Evolutionary conservation across 2,329 filamentous ascomycete genomes (phyloP), one percentile per base, ranked within the genome.

Genomic region (Chaetothyriales sp.): DNA sequence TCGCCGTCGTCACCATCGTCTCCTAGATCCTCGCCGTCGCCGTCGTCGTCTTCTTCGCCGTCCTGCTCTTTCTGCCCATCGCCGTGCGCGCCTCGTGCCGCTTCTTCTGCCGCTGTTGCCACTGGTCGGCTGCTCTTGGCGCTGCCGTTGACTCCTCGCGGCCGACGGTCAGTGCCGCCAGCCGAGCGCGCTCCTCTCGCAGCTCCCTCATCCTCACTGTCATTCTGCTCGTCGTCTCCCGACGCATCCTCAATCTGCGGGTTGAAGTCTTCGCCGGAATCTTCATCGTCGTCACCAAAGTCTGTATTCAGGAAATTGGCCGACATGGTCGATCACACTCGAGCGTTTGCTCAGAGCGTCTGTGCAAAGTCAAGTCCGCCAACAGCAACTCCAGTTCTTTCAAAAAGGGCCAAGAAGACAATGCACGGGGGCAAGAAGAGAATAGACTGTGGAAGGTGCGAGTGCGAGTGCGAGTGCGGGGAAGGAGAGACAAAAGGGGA

Each of bases 251-350:
- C 83, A 18, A 84, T 83, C 47, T 77, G 80, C 48, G 89, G 89
- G 67, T 95, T 94, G 76, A 95, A 95, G 66, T 90, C 85, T 55
- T 86, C 83, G 61, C 94, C 89, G 45, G 85, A 83, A 51, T 86
- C 84, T 47, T 77, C 76, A 45, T 61, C 59, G 50, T 75, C 76
- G 28, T 71, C 73, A 40, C 33, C 33, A 40, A 40, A 40, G 33
- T 40, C 33, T 13, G 33, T 15, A 15, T 40, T 40, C 10, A 40
- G 5, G 33, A 40, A 40, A 15, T 15, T 40, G 33, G 33, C 15
- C 10, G 33, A 5, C 33, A 40, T 40, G 33, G 5, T 15, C 33
- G 13, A 40, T 40, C 33, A 13, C 15, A 40, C 22, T 25, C 22
- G 22, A 25, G 22, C 22, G 3, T 25, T 25, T 25, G 22, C 3